Conservation (phyloP, 331 rosid genomes). For the Prunus yedoensis region DNA sequence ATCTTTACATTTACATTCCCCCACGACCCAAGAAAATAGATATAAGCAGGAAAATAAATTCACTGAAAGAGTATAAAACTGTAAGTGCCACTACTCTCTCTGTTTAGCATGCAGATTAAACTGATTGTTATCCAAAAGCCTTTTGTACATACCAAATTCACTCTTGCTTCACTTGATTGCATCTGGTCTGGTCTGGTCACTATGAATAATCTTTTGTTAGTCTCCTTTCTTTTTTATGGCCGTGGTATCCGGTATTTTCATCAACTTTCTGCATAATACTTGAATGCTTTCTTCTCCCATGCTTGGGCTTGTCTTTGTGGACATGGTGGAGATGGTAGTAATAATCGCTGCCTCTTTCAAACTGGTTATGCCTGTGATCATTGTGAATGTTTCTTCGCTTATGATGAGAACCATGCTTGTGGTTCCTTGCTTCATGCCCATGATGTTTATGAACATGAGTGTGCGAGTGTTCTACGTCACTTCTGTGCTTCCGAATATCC, state of each 20-base stretch:
- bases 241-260: slow-evolving; percentile 35
- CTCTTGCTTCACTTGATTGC: no score
- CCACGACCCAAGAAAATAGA: no score
- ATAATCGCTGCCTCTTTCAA: slow-evolving; percentile 40
- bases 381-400: slow-evolving; percentile 41
- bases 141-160: slow-evolving; percentile 26
- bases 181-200: slow-evolving; percentile 29
- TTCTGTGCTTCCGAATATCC: slow-evolving; percentile 29
- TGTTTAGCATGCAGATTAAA: no score
- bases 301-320: slow-evolving; percentile 58
- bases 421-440: slow-evolving; percentile 42
- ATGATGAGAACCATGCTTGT: slow-evolving; percentile 31
- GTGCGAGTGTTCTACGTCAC: slow-evolving; percentile 27
- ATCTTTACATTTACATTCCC: no score
- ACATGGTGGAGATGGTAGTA: slow-evolving; percentile 48
- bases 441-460: slow-evolving; percentile 36
- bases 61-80: no score
- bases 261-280: slow-evolving; percentile 31
- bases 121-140: neutral
- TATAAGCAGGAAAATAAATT: no score
- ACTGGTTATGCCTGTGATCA: slow-evolving; percentile 48
- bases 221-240: slow-evolving; percentile 36
- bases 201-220: slow-evolving; percentile 16
- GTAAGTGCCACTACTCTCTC: no score
- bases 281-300: slow-evolving; percentile 35